Percentiles rank a stretch among this genome's conserved stretches.
Conservation (phyloP, 1,139 yeast species). For the Saccharomyces hybrid region DNA sequence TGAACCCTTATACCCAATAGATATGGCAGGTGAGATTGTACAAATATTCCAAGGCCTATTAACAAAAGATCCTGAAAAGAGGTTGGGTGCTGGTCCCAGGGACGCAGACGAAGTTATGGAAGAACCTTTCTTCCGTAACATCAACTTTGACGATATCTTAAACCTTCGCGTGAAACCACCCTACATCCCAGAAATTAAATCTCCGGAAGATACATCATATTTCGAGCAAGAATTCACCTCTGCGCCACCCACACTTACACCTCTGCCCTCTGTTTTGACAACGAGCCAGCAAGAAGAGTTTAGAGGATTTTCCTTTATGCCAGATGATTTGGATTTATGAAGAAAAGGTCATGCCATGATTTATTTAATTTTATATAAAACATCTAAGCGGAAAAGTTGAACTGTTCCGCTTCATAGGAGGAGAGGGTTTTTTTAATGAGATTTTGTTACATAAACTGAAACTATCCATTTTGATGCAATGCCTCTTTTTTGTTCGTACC, state of each 20-base stretch:
- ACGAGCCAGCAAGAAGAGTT: conserved; percentile 92
- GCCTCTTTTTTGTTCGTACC: conserved; percentile 24
- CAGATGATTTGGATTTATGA: conserved; percentile 42
- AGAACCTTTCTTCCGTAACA: conserved; percentile 86
- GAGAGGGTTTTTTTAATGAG: neutral
- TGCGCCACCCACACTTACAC: conserved; percentile 92
- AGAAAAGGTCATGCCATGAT: neutral
- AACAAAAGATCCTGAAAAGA: conserved; percentile 75
- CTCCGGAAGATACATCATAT: conserved; percentile 86
- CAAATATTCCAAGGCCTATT: conserved; percentile 84
- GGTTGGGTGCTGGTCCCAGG: conserved; percentile 79
- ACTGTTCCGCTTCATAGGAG: neutral
- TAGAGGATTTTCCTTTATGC: conserved; percentile 89
- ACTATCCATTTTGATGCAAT: neutral
- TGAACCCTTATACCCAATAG: conserved; percentile 95
- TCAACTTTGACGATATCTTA: conserved; percentile 81
- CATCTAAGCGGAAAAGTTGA: neutral
- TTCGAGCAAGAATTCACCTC: conserved; percentile 93
- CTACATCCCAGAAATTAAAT: conserved; percentile 66
- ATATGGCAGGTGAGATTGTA: conserved; percentile 96
- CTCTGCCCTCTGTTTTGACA: conserved; percentile 81
- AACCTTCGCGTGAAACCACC: conserved; percentile 77
- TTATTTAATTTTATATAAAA: neutral
- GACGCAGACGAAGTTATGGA: conserved; percentile 94
- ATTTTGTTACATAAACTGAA: neutral